Evolutionary conservation across 345 rosid genomes (phyloP), one percentile per base, ranked within the genome.

Genomic region (Ricinus communis): DNA sequence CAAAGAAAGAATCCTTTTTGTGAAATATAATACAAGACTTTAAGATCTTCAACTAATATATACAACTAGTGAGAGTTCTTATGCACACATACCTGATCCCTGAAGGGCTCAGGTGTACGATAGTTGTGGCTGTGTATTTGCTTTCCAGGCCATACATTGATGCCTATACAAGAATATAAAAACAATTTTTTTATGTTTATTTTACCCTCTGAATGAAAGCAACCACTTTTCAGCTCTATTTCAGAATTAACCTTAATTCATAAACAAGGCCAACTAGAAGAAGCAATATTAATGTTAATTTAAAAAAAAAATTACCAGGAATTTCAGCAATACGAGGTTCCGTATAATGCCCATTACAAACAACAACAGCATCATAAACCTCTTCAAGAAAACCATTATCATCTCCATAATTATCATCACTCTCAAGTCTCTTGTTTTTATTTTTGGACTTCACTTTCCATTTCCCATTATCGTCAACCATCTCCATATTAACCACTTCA

Each of bases 91-190:
- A 89, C 98, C 79, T 81, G 90, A 82, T 84, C 89, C n/a, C 45
- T 82, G 25, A 86, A 88, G 8, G 85, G 90, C 63, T 84, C 85
- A 0, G 97, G 93, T 57, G 66, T 43, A 27, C 98, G 88, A 33
- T 91, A 93, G 40, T 84, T 91, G 83, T 93, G 97, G 72, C 97
- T 91, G 74, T 93, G 90, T 72, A 87, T 81, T 77, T 91, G 91
- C 74, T 85, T 89, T 71, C 98, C 96, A 3, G 95, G 96, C 98
- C 98, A 93, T 30, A 70, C 65, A 75, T 79, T 49, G 66, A 89
- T 80, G 62, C 98, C 98, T 89, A 71, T n/a, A n/a, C 13, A 76
- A 53, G 61, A 38, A 38, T 38, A 38, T 9, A 38, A 38, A 4
- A 38, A 38, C n/a, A n/a, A n/a, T n/a, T n/a, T n/a, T n/a, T n/a